Evolutionary conservation across 345 rosid species (phyloP).

Genomic region (Murraya koenigii): DNA sequence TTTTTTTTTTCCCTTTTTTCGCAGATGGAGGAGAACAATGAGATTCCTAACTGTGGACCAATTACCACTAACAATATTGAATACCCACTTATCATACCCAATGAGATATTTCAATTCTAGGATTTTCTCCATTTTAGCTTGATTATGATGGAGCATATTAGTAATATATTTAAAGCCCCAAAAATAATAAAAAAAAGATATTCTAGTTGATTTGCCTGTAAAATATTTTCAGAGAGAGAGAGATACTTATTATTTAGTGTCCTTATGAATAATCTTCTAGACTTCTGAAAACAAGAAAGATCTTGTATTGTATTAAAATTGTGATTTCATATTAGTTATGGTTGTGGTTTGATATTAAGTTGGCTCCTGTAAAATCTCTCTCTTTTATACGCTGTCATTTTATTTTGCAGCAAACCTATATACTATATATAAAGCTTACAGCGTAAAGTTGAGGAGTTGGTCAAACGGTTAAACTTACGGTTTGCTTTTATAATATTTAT

Average conservation of each 20-base stretch:
- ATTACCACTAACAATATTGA: slow-evolving; percentile 39
- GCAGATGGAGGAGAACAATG: slow-evolving; percentile 68
- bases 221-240: not conserved
- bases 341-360: not conserved
- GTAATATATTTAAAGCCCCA: not conserved
- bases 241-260: not conserved
- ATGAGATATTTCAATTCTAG: slow-evolving; percentile 59
- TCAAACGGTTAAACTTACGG: too few species aligned
- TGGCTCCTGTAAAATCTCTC: not conserved
- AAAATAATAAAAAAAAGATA: not conserved
- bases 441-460: too few species aligned
- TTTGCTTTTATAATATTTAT: too few species aligned
- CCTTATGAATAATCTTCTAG: not conserved
- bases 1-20: not conserved
- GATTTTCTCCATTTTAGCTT: not conserved
- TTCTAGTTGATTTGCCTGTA: not conserved
- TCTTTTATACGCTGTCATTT: not conserved
- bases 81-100: slow-evolving; percentile 60
- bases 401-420: not conserved
- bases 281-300: not conserved
- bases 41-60: slow-evolving; percentile 40
- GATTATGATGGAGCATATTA: not conserved
- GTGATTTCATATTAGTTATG: not conserved
- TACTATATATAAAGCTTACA: too few species aligned
- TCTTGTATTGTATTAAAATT: not conserved